Evolutionary conservation across 345 rosid species (phyloP), one percentile per base, ranked within the genome.

Genomic region (Acer saccharum): DNA sequence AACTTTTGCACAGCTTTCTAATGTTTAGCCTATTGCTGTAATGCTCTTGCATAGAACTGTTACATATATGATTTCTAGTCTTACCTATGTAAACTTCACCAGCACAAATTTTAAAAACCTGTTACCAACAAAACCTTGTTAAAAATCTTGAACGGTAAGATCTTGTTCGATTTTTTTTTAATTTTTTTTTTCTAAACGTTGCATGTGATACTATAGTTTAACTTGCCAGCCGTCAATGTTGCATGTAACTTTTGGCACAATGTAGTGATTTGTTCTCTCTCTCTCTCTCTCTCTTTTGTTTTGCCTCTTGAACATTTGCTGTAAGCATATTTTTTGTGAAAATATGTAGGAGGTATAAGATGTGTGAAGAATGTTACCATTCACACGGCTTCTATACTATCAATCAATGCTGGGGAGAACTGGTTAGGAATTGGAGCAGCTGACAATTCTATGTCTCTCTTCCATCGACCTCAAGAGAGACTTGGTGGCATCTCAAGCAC

Each of bases 391-490:
- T 81, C 98, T 18, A 89, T 97, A 78, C 82, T 97, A 78, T 94
- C 98, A 2, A 90, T 97, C 79, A 94, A 86, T 78, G 98, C 98
- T 61, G 99, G 97, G 64, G 99, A 97, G 41, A 83, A 93, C 74
- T 97, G 98, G 98, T 74, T 97, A 78, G 98, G 99, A 74, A 85
- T 97, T 44, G 99, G 98, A 77, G 98, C 99, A 77, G 97, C 98
- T 80, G 99, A 97, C 84, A 97, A 93, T 86, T 97, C 99, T 6
- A 89, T 97, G 98, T 97, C 99, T 79, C 95, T 97, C 52, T 97
- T 92, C 79, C 95, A 97, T 74, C 94, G 97, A 63, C 98, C 98
- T 76, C 95, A 93, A 85, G 97, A 92, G 79, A 83, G 97, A 73
- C 88, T 85, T 10, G 89, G 90, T 50, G 85, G 91, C 81, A 65